These are phyloP conservation scores for Scheffersomyces segobiensis DNA, from an alignment of 1,139 yeast genomes.

Conservation along the genomic window DNA sequence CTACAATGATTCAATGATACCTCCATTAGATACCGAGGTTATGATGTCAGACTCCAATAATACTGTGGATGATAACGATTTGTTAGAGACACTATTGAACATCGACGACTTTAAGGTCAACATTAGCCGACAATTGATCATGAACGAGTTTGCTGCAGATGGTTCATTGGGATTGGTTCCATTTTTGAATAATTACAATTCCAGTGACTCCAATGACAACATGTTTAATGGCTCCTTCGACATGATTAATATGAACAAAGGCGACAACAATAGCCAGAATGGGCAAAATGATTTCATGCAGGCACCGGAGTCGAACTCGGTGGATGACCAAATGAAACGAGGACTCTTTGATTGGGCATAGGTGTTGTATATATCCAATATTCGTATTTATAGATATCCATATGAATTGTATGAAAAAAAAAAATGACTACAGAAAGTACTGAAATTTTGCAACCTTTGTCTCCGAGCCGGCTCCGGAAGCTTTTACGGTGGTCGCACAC, in stretches of 20 bases:
- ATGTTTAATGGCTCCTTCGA: neutral
- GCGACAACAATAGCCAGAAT: neutral
- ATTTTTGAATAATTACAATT: constrained; percentile 39
- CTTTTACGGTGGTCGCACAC: neutral
- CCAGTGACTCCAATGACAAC: constrained; percentile 2
- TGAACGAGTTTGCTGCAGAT: constrained; percentile 65
- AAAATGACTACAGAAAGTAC: too few species aligned
- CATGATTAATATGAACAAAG: constrained; percentile 2
- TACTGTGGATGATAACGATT: constrained; percentile 6
- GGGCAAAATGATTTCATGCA: neutral
- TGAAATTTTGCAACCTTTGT: neutral
- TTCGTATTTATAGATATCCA: neutral
- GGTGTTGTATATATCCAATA: neutral
- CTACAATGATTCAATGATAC: neutral
- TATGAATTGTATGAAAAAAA: neutral
- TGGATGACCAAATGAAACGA: neutral
- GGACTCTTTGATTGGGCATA: constrained; percentile 5
- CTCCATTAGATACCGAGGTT: neutral
- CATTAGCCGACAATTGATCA: constrained; percentile 35
- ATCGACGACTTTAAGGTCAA: constrained; percentile 46
- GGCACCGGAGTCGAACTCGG: neutral
- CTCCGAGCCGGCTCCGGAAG: neutral
- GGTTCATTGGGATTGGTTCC: constrained; percentile 68
- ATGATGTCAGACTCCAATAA: neutral
- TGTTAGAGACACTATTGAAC: constrained; percentile 30